phyloP scores from a whole-genome alignment of 23 red algal species.

The Gracilaria vermiculophylla region DNA sequence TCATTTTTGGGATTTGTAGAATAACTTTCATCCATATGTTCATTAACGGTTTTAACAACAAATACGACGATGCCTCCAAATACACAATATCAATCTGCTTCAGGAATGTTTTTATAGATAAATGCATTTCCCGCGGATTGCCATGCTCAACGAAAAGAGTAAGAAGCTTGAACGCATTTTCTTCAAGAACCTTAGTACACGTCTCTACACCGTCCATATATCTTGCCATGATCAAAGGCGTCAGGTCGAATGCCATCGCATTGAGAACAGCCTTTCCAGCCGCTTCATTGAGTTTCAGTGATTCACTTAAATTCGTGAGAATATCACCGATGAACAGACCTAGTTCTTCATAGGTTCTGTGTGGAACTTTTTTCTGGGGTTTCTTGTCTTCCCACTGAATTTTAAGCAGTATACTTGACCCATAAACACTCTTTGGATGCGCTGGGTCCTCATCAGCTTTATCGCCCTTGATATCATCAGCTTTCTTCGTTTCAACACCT shows the following conservation, averaged over 20 bases:
- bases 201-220: conserved; percentile 40
- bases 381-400: conserved; percentile 52
- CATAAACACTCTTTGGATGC: conserved; percentile 39
- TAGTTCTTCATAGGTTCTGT: conserved; percentile 29
- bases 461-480: not conserved
- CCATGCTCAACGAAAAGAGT: conserved; percentile 12
- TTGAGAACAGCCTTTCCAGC: conserved; percentile 24
- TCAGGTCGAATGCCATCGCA: conserved; percentile 41
- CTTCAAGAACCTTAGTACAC: not conserved
- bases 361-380: conserved; percentile 43
- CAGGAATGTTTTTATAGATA: conserved; percentile 36
- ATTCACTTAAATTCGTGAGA: not conserved
- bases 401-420: conserved; percentile 61
- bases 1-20: conserved; percentile 8
- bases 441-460: not conserved
- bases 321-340: conserved; percentile 23
- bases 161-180: conserved; percentile 24
- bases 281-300: conserved; percentile 4
- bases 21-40: conserved; percentile 34
- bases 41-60: conserved; percentile 29
- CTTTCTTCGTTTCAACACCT: not conserved
- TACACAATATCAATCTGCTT: conserved; percentile 42
- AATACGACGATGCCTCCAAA: conserved; percentile 44
- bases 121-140: conserved; percentile 58
- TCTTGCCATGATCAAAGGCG: conserved; percentile 18